phyloP scores from a whole-genome alignment of 2,329 filamentous ascomycete species.

The Septoria linicola region DNA sequence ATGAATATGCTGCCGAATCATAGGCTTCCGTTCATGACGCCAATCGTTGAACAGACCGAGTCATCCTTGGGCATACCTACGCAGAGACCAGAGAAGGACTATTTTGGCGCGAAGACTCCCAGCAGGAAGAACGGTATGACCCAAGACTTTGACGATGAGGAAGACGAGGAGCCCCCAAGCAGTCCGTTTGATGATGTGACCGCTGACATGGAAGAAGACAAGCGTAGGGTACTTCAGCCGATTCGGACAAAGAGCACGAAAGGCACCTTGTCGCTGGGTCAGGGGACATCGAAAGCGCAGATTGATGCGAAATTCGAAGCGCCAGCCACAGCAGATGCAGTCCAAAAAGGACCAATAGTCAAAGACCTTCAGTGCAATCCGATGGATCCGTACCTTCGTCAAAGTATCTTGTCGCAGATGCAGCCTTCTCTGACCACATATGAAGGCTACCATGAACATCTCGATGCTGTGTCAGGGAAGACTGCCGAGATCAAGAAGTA shows the following conservation, averaged over 20 bases:
- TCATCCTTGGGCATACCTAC: constrained; percentile 72
- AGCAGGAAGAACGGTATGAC: constrained; percentile 56
- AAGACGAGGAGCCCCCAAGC: constrained; percentile 54
- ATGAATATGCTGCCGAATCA: constrained; percentile 79
- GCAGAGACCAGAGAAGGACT: constrained; percentile 55
- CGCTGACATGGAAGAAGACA: constrained; percentile 47
- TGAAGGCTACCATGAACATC: constrained; percentile 75
- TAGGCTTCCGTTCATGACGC: constrained; percentile 95
- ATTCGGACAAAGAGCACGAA: constrained; percentile 51
- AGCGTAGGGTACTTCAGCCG: constrained; percentile 52
- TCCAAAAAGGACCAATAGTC: constrained; percentile 69
- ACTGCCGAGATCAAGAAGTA: constrained; percentile 78
- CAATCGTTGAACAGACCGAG: constrained; percentile 94
- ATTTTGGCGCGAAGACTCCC: constrained; percentile 71
- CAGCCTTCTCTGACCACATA: constrained; percentile 73
- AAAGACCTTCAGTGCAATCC: constrained; percentile 85
- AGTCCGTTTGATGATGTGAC: constrained; percentile 71
- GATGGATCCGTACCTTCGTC: constrained; percentile 71
- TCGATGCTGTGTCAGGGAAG: constrained; percentile 61
- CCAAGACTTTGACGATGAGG: constrained; percentile 41
- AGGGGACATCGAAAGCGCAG: constrained; percentile 37
- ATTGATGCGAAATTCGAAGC: constrained; percentile 31
- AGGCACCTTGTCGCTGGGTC: constrained; percentile 40
- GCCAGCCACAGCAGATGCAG: constrained; percentile 41
- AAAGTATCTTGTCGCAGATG: constrained; percentile 71